phyloP scores from a whole-genome alignment of 2,329 filamentous ascomycete genomes.

The Aspergillus aculeatinus region DNA sequence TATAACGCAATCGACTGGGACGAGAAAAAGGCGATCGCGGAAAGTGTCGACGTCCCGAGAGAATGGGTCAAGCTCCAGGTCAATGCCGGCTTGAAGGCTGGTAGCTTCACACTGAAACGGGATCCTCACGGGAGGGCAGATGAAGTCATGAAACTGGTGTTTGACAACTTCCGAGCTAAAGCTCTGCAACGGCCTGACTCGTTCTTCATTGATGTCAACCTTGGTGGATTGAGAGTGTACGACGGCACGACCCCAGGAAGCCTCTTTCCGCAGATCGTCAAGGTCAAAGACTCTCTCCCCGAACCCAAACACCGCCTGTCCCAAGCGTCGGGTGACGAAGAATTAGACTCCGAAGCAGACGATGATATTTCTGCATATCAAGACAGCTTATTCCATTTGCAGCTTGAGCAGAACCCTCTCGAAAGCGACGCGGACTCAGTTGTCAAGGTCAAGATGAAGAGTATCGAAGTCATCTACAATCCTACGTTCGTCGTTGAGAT shows the following conservation, averaged over 20 bases:
- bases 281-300: constrained; percentile 80
- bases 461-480: constrained; percentile 96
- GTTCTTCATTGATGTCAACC: constrained; percentile 79
- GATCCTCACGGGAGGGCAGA: constrained; percentile 73
- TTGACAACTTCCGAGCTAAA: constrained; percentile 91
- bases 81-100: constrained; percentile 88
- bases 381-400: constrained; percentile 87
- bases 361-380: constrained; percentile 49
- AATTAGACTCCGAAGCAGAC: constrained; percentile 40
- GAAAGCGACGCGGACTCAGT: constrained; percentile 90
- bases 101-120: constrained; percentile 90
- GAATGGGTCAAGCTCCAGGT: constrained; percentile 92
- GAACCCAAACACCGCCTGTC: constrained; percentile 47
- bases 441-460: constrained; percentile 86
- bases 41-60: constrained; percentile 82
- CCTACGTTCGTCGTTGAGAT: constrained; percentile 88
- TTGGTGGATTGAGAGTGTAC: constrained; percentile 90
- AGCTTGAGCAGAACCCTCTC: constrained; percentile 92
- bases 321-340: constrained; percentile 32
- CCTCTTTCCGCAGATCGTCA: constrained; percentile 90
- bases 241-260: constrained; percentile 92
- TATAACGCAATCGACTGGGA: constrained; percentile 99
- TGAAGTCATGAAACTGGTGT: constrained; percentile 86
- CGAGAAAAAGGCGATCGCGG: constrained; percentile 85
- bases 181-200: constrained; percentile 89